phyloP scores from a whole-genome alignment of 1,284 basidiomycete species.

The Cryptococcus maquisensis region DNA sequence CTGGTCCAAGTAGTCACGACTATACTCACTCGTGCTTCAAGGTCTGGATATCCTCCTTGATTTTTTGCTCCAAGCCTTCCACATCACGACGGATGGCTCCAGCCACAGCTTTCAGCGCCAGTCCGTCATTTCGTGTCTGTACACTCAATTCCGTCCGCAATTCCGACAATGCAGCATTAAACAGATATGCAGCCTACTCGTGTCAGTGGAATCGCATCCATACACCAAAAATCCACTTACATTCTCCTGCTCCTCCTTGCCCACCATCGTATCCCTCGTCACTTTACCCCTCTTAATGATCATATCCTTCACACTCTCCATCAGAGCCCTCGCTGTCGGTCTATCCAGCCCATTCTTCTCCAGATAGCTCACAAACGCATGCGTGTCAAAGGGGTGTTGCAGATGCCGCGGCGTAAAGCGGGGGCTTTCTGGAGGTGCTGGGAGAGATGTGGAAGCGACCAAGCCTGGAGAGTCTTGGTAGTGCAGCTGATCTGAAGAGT shows the following conservation, averaged over 20 bases:
- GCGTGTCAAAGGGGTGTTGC: conserved; percentile 49
- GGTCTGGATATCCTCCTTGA: conserved; percentile 86
- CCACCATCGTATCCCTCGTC: conserved; percentile 69
- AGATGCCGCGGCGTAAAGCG: conserved; percentile 14
- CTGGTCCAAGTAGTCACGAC: neutral
- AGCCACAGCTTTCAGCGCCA: conserved; percentile 70
- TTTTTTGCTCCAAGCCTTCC: conserved; percentile 78
- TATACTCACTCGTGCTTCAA: conserved; percentile 82
- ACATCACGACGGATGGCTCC: conserved; percentile 79
- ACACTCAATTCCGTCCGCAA: conserved; percentile 81
- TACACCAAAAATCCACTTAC: conserved; percentile 48
- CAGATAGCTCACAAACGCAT: conserved; percentile 45
- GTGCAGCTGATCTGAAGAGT: neutral
- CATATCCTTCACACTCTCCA: conserved; percentile 78
- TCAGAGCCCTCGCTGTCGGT: conserved; percentile 65
- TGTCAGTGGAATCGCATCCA: neutral
- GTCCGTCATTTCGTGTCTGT: conserved; percentile 77
- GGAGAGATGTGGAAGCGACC: conserved; percentile 13
- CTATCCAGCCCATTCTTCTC: conserved; percentile 31
- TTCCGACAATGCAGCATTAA: conserved; percentile 88
- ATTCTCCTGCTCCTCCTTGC: conserved; percentile 82
- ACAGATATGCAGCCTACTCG: conserved; percentile 85
- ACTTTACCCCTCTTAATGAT: conserved; percentile 71
- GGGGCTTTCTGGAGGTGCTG: conserved; percentile 17
- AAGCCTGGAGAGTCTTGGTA: neutral